phyloP scores from a whole-genome alignment of 192 early-diverging fungal genomes.

The Mortierella claussenii region DNA sequence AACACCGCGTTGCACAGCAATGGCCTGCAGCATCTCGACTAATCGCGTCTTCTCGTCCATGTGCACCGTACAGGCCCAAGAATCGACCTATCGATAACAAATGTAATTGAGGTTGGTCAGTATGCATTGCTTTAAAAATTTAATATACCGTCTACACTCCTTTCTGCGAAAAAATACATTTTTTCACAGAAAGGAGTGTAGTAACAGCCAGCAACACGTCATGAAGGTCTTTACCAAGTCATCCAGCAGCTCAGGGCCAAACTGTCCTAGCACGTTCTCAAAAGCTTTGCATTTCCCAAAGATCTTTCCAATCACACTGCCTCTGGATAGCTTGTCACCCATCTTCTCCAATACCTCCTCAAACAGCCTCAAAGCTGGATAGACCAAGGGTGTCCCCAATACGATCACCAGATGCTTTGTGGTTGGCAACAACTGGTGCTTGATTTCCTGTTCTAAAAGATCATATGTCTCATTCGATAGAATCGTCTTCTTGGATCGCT shows the following conservation, averaged over 20 bases:
- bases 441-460: constrained; percentile 65
- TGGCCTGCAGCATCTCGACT: constrained; percentile 71
- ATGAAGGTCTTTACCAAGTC: constrained; percentile 77
- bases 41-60: constrained; percentile 74
- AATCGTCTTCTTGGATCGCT: constrained; percentile 73
- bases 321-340: constrained; percentile 52
- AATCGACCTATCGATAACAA: constrained; percentile 38
- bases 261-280: constrained; percentile 71
- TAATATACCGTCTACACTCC: not conserved
- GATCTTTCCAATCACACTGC: constrained; percentile 65
- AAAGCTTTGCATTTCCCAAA: constrained; percentile 65
- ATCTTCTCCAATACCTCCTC: constrained; percentile 71
- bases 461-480: constrained; percentile 69
- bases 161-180: not conserved
- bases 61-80: constrained; percentile 69
- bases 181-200: not conserved
- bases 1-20: constrained; percentile 65
- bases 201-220: too few species aligned
- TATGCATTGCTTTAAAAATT: too few species aligned
- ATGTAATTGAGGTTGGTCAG: too few species aligned
- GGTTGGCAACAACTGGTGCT: constrained; percentile 58
- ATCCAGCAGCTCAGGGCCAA: constrained; percentile 86
- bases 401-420: constrained; percentile 77
- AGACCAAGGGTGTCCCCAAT: constrained; percentile 80
- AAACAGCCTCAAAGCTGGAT: constrained; percentile 75